A percentile compares a stretch with the other conserved stretches of the same genome.
Evolutionary conservation across 2,329 filamentous ascomycete genomes (phyloP).

Genomic region (Cordyceps tenuipes): DNA sequence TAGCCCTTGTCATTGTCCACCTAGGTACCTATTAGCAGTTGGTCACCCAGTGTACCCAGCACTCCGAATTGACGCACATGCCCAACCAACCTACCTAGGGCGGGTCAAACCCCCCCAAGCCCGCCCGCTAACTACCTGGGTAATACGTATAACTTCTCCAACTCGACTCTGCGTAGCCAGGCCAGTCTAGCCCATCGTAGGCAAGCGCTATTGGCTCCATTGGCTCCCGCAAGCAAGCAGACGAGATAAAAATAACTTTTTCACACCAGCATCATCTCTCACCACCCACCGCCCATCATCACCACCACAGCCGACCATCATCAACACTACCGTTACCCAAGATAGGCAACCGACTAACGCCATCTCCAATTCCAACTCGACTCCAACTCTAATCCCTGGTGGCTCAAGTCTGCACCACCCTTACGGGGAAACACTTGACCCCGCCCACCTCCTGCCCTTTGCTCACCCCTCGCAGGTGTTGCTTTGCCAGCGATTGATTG

Average conservation of each 20-base stretch:
- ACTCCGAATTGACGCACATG: background rate
- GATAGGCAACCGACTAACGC: background rate
- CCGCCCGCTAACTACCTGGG: background rate
- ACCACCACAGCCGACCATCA: background rate
- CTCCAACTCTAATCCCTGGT: background rate
- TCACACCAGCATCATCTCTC: background rate
- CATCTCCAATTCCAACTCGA: background rate
- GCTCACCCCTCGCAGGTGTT: background rate
- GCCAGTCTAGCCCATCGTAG: background rate
- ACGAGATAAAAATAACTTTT: conserved; percentile 3
- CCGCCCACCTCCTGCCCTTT: background rate
- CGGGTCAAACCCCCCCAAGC: background rate
- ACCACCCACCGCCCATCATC: background rate
- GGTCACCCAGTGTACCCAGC: background rate
- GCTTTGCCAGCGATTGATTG: background rate
- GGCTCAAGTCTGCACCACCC: background rate
- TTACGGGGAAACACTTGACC: background rate
- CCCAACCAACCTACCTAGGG: background rate
- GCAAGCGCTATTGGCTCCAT: background rate
- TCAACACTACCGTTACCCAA: background rate
- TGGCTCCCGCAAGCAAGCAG: background rate
- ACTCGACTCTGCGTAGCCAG: background rate
- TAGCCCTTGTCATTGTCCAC: too few relatives aligned
- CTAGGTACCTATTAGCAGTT: too few relatives aligned
- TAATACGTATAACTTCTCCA: background rate